phyloP scores from a whole-genome alignment of 768 basidiomycete species.

The Amyloporia xantha region DNA sequence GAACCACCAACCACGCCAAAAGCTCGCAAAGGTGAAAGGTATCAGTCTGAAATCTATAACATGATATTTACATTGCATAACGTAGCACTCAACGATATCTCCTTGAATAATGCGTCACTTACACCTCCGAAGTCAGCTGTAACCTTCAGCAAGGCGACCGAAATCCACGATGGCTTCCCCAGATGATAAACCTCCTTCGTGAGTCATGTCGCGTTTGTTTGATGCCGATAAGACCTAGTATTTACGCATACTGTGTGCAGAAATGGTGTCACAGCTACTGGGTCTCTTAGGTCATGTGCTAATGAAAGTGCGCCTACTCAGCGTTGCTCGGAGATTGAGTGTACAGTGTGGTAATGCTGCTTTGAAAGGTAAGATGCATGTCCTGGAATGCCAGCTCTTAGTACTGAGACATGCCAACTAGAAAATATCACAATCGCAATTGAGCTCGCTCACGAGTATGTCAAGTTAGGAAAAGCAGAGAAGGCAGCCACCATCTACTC shows the following conservation, averaged over 20 bases:
- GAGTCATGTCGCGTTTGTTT: too few relatives aligned
- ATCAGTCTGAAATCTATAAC: too few relatives aligned
- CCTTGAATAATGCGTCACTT: too few relatives aligned
- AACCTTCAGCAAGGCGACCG: too few relatives aligned
- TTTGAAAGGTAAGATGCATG: constrained; percentile 15
- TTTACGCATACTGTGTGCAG: too few relatives aligned
- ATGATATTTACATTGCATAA: constrained; percentile 2
- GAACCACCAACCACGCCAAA: constrained; percentile 37
- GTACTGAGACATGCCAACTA: too few relatives aligned
- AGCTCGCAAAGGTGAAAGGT: constrained; percentile 33
- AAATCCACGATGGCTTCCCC: too few relatives aligned
- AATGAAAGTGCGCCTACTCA: constrained; percentile 60
- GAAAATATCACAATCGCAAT: constrained; percentile 56
- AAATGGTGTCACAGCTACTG: constrained; percentile 52
- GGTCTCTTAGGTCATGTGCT: constrained; percentile 64
- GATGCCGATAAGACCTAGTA: too few relatives aligned
- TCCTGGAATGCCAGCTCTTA: constrained; percentile 11
- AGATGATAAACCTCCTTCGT: neutral
- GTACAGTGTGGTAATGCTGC: constrained; percentile 35
- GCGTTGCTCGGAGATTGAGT: constrained; percentile 54
- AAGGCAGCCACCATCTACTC: constrained; percentile 62
- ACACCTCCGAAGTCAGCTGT: too few relatives aligned
- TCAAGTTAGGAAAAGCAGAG: constrained; percentile 65
- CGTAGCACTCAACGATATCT: constrained; percentile 15
- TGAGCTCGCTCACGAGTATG: constrained; percentile 74